A percentile compares a stretch with the other conserved stretches of the same genome.
Evolutionary conservation across 805 yeast genomes (phyloP).

Genomic region (Lipomyces sp.): DNA sequence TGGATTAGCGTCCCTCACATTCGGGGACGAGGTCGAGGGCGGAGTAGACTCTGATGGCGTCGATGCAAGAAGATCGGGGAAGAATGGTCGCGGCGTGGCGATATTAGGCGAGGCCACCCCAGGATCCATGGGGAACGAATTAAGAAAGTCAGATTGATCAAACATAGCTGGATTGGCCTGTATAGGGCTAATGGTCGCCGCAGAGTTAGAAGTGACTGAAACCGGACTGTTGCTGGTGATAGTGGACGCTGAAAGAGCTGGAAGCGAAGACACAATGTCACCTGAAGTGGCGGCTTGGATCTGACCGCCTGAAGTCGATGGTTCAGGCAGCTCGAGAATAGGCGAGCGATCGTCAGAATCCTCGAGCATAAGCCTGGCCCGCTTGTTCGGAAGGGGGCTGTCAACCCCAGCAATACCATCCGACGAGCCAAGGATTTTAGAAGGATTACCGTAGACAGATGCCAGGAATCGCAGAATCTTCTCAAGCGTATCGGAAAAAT

Average conservation of each 20-base stretch:
- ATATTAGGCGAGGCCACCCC: slow-evolving; percentile 15
- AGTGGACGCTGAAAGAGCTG: slow-evolving; percentile 4
- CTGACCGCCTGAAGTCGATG: not conserved
- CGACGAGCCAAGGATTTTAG: slow-evolving; percentile 50
- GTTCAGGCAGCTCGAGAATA: slow-evolving; percentile 30
- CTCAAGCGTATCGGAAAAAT: slow-evolving; percentile 86
- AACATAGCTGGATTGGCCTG: slow-evolving; percentile 9
- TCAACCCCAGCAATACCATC: slow-evolving; percentile 20
- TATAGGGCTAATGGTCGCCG: not conserved
- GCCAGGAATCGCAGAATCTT: slow-evolving; percentile 87
- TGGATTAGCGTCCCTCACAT: slow-evolving; percentile 12
- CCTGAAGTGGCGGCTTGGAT: slow-evolving; percentile 3
- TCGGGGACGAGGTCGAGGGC: slow-evolving; percentile 16
- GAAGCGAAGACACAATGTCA: not conserved
- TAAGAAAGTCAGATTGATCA: slow-evolving; percentile 33
- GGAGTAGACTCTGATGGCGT: slow-evolving; percentile 10
- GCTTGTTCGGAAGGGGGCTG: slow-evolving; percentile 33
- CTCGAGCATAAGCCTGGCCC: slow-evolving; percentile 39
- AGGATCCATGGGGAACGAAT: slow-evolving; percentile 26
- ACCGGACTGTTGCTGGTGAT: slow-evolving; percentile 2
- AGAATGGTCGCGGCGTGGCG: slow-evolving; percentile 21
- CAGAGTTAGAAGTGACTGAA: not conserved
- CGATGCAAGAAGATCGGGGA: slow-evolving; percentile 27
- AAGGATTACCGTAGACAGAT: slow-evolving; percentile 71
- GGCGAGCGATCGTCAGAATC: slow-evolving; percentile 32